Evolutionary conservation across 108 stramenopile species (phyloP).

Genomic region (Parietichytrium sp.): DNA sequence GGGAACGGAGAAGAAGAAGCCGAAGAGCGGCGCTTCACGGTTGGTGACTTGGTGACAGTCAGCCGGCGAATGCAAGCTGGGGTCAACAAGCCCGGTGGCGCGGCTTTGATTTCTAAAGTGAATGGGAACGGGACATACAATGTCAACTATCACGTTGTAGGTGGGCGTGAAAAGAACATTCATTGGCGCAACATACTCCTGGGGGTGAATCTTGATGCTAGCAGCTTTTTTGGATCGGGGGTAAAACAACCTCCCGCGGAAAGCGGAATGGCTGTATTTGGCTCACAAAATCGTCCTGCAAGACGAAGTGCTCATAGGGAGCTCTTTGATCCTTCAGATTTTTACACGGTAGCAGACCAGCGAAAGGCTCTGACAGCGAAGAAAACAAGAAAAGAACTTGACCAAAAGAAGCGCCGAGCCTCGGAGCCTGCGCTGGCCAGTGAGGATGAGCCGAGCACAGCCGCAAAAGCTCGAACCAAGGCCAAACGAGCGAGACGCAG

Average conservation of each 20-base stretch:
- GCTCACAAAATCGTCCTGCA: not conserved
- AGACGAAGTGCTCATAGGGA: not conserved
- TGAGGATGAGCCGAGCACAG: too few species aligned
- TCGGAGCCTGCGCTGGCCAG: too few species aligned
- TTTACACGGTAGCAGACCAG: too few species aligned
- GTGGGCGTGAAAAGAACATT: not conserved
- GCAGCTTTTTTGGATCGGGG: not conserved
- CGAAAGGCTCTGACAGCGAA: too few species aligned
- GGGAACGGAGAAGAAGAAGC: not conserved
- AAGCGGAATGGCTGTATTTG: not conserved
- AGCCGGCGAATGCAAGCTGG: not conserved
- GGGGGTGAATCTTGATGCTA: not conserved
- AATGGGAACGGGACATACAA: not conserved
- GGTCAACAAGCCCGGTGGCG: slow-evolving; percentile 10
- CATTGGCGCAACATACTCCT: not conserved
- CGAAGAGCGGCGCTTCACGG: not conserved
- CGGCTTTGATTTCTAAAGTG: not conserved
- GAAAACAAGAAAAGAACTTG: too few species aligned
- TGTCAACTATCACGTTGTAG: not conserved
- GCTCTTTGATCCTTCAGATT: not conserved
- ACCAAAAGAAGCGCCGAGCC: too few species aligned
- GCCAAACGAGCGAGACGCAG: too few species aligned
- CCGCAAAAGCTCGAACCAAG: too few species aligned
- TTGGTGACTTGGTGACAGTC: slow-evolving; percentile 3
- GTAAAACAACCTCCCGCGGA: too few species aligned